Base-by-base conservation (phyloP, 148 eudicot genomes). In the Amaranthus cruentus region DNA sequence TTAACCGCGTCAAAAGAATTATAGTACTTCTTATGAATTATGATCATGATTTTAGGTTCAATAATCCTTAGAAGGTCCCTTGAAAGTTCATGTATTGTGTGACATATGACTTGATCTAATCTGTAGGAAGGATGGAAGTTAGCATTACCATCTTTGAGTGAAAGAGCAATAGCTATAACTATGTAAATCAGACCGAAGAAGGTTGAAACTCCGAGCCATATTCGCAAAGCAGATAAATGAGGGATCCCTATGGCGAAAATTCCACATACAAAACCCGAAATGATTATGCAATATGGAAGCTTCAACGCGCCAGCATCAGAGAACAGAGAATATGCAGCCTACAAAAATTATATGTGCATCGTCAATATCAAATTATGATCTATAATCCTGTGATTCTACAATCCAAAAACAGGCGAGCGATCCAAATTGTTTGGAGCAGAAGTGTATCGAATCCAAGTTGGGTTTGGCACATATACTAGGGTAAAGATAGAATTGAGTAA, bases 151-250 rank as follows among this genome's bases (percentile, higher is more conserved):
- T 96, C 99, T 66, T 55, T 79, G 67, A 81, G 77, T 47, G 95
- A 76, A 70, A 96, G 87, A 50, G 76, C 87, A 75, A 92, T 66
- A 68, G 88, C 92, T 18, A 87, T 77, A 64, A 85, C 77, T 49
- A 92, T 92, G 88, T 90, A 96, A 21, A 87, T 73, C 47, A 96
- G 84, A 73, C 92, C 89, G 76, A 90, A 85, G 68, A 89, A 61
- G 44, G 97, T 89, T 28, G 97, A 92, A 71, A 92, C 81, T 75
- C 85, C 94, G 66, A 96, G 96, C 96, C 96, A 96, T 65, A 89
- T 47, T 71, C 94, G 72, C 72, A 96, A 76, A 69, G 97, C 97
- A 61, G 99, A 96, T 73, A 96, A 75, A 83, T 92, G 91, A 47
- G 99, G 96, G 67, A 90, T 75, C 43, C 89, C 84, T 66, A 92